Evolutionary conservation across 441 rosid genomes (phyloP).

Genomic region (Capsella rubella): DNA sequence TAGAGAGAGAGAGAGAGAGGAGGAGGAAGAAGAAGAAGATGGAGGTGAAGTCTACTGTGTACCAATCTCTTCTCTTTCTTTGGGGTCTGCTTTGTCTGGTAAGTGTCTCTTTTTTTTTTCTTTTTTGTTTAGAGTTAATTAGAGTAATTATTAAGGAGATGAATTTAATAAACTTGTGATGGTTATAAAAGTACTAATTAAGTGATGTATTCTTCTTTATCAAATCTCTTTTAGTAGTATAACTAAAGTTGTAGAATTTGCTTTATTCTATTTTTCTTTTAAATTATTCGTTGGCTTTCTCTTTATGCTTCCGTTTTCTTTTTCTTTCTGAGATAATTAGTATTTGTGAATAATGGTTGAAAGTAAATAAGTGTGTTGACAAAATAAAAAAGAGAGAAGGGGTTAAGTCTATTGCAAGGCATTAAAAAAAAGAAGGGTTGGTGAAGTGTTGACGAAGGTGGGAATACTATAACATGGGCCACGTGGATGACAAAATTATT

Average conservation of each 20-base stretch:
- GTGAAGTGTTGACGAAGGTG: constrained; percentile 47
- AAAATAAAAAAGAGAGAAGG: neutral
- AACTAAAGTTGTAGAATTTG: constrained; percentile 21
- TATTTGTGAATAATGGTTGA: neutral
- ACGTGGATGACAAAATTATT: constrained; percentile 24
- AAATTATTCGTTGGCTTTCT: constrained; percentile 27
- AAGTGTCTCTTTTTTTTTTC: constrained; percentile 3
- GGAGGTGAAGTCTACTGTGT: constrained; percentile 42
- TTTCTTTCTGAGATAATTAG: neutral
- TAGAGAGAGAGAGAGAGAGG: neutral
- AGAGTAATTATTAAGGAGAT: neutral
- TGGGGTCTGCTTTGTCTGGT: constrained; percentile 28
- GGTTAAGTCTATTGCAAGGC: constrained; percentile 23
- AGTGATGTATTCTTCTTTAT: constrained; percentile 1
- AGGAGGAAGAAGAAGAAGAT: constrained; percentile 5
- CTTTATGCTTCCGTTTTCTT: constrained; percentile 34
- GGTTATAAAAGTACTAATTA: neutral
- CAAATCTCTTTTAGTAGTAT: neutral
- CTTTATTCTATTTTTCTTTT: constrained; percentile 6
- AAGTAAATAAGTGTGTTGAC: constrained; percentile 14
- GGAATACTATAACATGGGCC: constrained; percentile 42
- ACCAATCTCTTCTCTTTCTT: constrained; percentile 33
- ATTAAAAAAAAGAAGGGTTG: constrained; percentile 34
- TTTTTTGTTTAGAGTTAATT: neutral
- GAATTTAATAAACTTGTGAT: neutral